Evolutionary conservation across 2,329 filamentous ascomycete species (phyloP).

Genomic region (Cytospora piceicola): DNA sequence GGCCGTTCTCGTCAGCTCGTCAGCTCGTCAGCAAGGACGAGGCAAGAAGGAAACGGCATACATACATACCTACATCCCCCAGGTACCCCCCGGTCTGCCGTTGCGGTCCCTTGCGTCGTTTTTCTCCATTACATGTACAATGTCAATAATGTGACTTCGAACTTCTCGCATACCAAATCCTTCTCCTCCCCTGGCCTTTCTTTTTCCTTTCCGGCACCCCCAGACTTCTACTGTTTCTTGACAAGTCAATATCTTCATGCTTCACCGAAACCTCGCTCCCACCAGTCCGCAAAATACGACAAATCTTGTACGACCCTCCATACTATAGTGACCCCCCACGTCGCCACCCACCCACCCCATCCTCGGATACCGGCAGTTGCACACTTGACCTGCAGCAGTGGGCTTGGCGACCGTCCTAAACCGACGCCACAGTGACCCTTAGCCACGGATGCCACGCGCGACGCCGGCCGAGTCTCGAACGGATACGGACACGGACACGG

Average conservation of each 20-base stretch:
- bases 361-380: conserved; percentile 8
- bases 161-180: not conserved
- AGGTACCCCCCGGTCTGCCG: conserved; percentile 2
- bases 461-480: conserved; percentile 2
- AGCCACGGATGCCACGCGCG: conserved; percentile 10
- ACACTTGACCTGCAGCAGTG: conserved; percentile 5
- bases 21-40: not conserved
- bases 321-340: not conserved
- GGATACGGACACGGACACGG: not conserved
- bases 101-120: not conserved
- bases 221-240: not conserved
- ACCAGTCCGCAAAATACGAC: not conserved
- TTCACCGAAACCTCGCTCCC: not conserved
- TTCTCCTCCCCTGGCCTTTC: not conserved
- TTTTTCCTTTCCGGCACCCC: not conserved
- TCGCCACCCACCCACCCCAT: not conserved
- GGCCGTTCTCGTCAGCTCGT: not conserved
- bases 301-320: not conserved
- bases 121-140: not conserved
- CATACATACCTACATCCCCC: too few species aligned
- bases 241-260: not conserved
- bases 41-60: not conserved
- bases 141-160: not conserved
- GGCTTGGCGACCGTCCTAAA: conserved; percentile 15
- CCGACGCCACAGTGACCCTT: conserved; percentile 3